Percentiles rank a stretch among this genome's conserved stretches.
phyloP scores from a whole-genome alignment of 257 asterid species.

The Dorcoceras hygrometricum region DNA sequence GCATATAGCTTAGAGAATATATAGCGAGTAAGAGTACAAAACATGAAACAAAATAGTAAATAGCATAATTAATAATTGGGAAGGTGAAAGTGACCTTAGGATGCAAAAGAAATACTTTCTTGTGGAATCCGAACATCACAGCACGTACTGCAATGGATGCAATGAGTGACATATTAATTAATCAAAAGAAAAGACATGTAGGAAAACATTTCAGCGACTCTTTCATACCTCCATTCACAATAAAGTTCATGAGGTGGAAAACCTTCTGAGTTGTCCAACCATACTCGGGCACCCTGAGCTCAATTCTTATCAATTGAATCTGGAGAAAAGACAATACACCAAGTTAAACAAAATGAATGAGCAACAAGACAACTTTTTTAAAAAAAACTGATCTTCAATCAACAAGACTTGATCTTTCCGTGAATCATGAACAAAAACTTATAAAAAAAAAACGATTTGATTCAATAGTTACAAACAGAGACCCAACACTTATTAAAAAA shows the following conservation, averaged over 20 bases:
- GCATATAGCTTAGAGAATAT: constrained; percentile 9
- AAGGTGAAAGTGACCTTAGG: constrained; percentile 61
- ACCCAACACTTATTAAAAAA: background rate
- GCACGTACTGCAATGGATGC: constrained; percentile 71
- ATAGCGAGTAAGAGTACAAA: background rate
- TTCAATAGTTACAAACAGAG: background rate
- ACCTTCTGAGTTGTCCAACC: constrained; percentile 99
- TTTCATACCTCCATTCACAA: constrained; percentile 89
- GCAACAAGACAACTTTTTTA: constrained; percentile 8
- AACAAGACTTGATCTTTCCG: background rate
- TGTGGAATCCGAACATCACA: constrained; percentile 77
- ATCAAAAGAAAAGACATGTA: constrained; percentile 16
- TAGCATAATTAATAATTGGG: constrained; percentile 1
- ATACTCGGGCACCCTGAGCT: constrained; percentile 88
- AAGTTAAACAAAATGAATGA: constrained; percentile 9
- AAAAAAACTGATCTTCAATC: background rate
- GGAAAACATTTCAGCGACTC: constrained; percentile 16
- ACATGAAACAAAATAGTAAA: background rate
- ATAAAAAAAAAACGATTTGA: no score
- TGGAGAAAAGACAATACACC: constrained; percentile 39
- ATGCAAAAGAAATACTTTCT: constrained; percentile 66
- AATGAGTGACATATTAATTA: constrained; percentile 8
- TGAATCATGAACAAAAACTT: background rate
- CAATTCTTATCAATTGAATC: constrained; percentile 88
- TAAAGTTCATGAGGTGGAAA: constrained; percentile 94